Evolutionary conservation across 768 basidiomycete species (phyloP).

Genomic region (Holtermanniella nyarrowii): DNA sequence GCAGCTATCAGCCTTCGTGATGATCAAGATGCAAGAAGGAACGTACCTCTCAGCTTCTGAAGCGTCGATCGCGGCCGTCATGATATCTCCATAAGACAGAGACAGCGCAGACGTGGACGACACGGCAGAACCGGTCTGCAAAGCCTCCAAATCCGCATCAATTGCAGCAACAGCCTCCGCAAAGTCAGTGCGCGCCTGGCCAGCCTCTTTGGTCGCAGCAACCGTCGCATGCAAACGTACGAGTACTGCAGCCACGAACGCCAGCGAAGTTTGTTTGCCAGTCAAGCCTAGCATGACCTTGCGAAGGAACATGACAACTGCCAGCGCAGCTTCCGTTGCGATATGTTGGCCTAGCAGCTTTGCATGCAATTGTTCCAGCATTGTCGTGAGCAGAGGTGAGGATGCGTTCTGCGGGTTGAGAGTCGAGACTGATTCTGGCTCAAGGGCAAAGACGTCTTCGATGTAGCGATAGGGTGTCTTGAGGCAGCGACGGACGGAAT

Average conservation of each 20-base stretch:
- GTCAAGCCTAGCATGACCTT: constrained; percentile 53
- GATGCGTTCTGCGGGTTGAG: constrained; percentile 30
- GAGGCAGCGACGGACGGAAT: constrained; percentile 68
- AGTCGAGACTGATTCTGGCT: constrained; percentile 18
- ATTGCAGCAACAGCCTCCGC: constrained; percentile 13
- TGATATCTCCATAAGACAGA: too few species aligned
- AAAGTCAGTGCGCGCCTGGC: constrained; percentile 19
- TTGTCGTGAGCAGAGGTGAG: constrained; percentile 68
- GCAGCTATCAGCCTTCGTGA: neutral
- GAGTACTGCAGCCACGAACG: constrained; percentile 30
- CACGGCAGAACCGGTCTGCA: neutral
- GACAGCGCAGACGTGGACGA: too few species aligned
- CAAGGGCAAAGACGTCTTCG: constrained; percentile 52
- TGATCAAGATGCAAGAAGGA: too few species aligned
- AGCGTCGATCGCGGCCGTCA: too few species aligned
- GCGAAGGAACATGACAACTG: constrained; percentile 56
- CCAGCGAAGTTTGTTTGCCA: constrained; percentile 46
- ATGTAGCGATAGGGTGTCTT: constrained; percentile 79
- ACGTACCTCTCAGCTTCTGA: too few species aligned
- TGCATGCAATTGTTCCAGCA: constrained; percentile 65
- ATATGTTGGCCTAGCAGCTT: constrained; percentile 54
- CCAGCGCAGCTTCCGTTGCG: constrained; percentile 53
- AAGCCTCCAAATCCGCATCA: constrained; percentile 8
- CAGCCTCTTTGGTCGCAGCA: constrained; percentile 15
- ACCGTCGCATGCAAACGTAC: constrained; percentile 16